These are phyloP conservation scores for Castanopsis chinensis DNA, from an alignment of 306 rosid genomes.

Conservation along the genomic window DNA sequence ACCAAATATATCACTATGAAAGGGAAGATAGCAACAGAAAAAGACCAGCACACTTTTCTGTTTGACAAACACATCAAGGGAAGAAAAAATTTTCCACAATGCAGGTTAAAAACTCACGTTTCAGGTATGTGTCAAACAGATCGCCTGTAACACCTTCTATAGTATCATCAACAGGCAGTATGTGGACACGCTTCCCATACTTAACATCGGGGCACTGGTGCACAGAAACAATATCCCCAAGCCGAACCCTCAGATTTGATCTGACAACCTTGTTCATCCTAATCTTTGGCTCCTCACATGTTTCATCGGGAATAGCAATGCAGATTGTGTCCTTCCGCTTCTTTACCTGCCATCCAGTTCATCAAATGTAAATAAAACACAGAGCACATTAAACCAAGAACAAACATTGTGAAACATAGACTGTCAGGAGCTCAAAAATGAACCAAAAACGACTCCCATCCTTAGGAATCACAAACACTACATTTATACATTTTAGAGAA, in stretches of 20 bases:
- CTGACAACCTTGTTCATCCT: slow-evolving; percentile 62
- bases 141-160: slow-evolving; percentile 57
- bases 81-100: background rate
- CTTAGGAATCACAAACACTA: background rate
- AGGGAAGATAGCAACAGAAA: background rate
- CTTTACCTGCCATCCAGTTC: slow-evolving; percentile 40
- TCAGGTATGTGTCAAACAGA: slow-evolving; percentile 55
- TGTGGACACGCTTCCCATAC: slow-evolving; percentile 55
- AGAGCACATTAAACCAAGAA: background rate
- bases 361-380: slow-evolving; percentile 1
- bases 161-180: slow-evolving; percentile 53
- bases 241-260: slow-evolving; percentile 54
- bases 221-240: slow-evolving; percentile 59
- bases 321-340: slow-evolving; percentile 52
- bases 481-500: background rate
- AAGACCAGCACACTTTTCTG: background rate
- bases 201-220: slow-evolving; percentile 55
- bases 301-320: slow-evolving; percentile 53
- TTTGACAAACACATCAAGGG: background rate
- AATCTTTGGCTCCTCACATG: slow-evolving; percentile 48
- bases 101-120: slow-evolving; percentile 38
- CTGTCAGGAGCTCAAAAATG: background rate
- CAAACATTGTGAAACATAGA: background rate
- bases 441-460: background rate
- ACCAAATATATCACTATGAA: background rate